Percentiles rank a stretch among this genome's conserved stretches.
These are phyloP conservation scores for Neurospora sp. DNA, from an alignment of 495 filamentous ascomycete species.

Conservation along the genomic window DNA sequence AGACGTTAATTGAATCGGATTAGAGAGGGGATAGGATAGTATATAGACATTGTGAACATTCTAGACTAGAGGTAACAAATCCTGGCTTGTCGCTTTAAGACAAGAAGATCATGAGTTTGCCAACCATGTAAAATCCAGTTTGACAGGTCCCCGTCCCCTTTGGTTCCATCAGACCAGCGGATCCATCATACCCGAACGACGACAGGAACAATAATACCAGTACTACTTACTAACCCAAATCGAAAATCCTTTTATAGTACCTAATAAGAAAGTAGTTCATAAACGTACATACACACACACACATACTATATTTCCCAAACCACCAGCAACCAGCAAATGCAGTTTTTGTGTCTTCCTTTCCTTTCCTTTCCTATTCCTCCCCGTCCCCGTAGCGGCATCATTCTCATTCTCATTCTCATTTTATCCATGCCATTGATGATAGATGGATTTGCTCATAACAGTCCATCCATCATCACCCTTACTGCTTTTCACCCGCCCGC, in stretches of 20 bases:
- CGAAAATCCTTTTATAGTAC: not conserved
- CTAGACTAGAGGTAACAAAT: too few species aligned
- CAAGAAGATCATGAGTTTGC: too few species aligned
- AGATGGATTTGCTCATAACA: not conserved
- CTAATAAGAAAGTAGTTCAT: not conserved
- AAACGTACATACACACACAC: not conserved
- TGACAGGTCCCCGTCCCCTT: too few species aligned
- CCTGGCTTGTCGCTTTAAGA: too few species aligned
- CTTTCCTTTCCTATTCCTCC: not conserved
- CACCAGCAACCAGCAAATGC: not conserved
- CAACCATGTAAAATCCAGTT: too few species aligned
- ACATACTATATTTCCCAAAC: not conserved
- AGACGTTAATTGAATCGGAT: too few species aligned
- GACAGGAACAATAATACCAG: not conserved
- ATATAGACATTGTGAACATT: too few species aligned
- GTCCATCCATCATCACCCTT: not conserved
- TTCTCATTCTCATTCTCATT: not conserved
- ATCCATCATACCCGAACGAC: too few species aligned
- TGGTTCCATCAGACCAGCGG: too few species aligned
- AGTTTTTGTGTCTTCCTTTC: not conserved
- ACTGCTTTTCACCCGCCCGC: not conserved
- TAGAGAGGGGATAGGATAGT: too few species aligned
- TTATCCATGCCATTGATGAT: not conserved
- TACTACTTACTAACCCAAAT: not conserved
- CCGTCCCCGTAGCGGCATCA: not conserved